A percentile compares a stretch with the other conserved stretches of the same genome.
phyloP scores from a whole-genome alignment of 177 flowering plant species.

The Tripterygium wilfordii region DNA sequence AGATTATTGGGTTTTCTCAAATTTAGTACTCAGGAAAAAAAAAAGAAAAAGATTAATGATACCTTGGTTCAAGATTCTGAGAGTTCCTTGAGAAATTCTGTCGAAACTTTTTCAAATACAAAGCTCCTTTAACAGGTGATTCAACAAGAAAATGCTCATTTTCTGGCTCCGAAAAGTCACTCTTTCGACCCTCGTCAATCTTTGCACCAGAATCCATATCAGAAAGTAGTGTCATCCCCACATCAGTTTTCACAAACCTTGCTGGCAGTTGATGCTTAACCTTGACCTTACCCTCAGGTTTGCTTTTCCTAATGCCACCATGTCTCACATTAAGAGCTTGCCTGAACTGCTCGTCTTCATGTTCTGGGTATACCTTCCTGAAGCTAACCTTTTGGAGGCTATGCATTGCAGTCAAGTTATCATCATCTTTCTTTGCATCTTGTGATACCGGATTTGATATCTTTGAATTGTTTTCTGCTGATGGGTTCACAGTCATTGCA shows the following conservation, averaged over 20 bases:
- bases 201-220: constrained; percentile 31
- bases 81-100: constrained; percentile 44
- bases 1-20: too few species aligned
- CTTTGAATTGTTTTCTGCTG: constrained; percentile 20
- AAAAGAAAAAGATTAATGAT: constrained; percentile 1
- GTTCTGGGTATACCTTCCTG: constrained; percentile 37
- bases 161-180: constrained; percentile 50
- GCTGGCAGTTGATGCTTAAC: constrained; percentile 34
- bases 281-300: constrained; percentile 44
- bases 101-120: constrained; percentile 28
- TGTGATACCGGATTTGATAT: constrained; percentile 17
- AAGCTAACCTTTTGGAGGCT: constrained; percentile 28
- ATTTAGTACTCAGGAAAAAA: too few species aligned
- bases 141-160: constrained; percentile 33
- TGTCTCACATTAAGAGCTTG: constrained; percentile 52
- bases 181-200: constrained; percentile 37
- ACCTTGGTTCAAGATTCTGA: constrained; percentile 66
- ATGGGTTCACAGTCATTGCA: constrained; percentile 20
- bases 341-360: constrained; percentile 68
- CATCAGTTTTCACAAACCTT: constrained; percentile 33
- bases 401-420: constrained; percentile 26
- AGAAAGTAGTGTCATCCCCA: constrained; percentile 23
- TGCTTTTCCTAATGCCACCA: constrained; percentile 61
- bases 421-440: constrained; percentile 31
- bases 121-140: constrained; percentile 19